These are phyloP conservation scores for Rosa rugosa DNA, from an alignment of 306 rosid species.

Conservation along the genomic window DNA sequence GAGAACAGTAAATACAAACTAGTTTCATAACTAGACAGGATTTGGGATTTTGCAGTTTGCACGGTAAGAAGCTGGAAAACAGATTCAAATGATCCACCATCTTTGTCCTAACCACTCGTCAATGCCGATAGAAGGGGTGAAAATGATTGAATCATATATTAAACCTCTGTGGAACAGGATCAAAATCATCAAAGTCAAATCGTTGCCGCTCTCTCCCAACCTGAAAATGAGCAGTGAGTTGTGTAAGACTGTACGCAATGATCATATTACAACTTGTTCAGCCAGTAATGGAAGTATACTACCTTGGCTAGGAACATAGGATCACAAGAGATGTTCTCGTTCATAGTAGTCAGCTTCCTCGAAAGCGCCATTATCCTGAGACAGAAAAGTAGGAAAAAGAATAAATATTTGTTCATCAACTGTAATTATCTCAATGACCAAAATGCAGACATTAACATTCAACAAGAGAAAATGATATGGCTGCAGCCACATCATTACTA, in stretches of 20 bases:
- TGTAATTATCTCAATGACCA: background rate
- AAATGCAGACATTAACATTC: background rate
- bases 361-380: slow-evolving; percentile 72
- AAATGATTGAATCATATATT: slow-evolving; percentile 41
- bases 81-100: background rate
- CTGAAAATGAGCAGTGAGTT: slow-evolving; percentile 30
- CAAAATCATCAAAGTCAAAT: slow-evolving; percentile 71
- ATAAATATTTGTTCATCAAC: background rate
- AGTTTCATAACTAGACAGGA: background rate
- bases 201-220: slow-evolving; percentile 79
- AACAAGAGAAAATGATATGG: background rate
- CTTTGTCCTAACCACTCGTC: slow-evolving; percentile 13
- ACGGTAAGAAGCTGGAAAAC: slow-evolving; percentile 10
- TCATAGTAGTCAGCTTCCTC: slow-evolving; percentile 62
- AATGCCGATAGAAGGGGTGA: slow-evolving; percentile 10
- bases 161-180: slow-evolving; percentile 64
- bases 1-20: slow-evolving; percentile 6
- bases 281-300: slow-evolving; percentile 14
- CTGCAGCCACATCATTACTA: background rate
- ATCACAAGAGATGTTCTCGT: slow-evolving; percentile 69
- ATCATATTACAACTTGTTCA: slow-evolving; percentile 7
- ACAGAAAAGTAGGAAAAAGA: slow-evolving; percentile 1
- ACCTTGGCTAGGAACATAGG: slow-evolving; percentile 73
- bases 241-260: background rate
- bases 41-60: slow-evolving; percentile 6